Evolutionary conservation across 176 grass and related monocot genomes (phyloP).

Genomic region (maize (Zea mays)): Zm-B73-REFERENCE-NAM-5.0 NC_050097.1:198836001-198836500

Average conservation of each 20-base stretch:
- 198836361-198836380: background rate
- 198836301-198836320: background rate
- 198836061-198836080: too few relatives aligned
- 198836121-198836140: too few relatives aligned
- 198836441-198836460: background rate
- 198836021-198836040: too few relatives aligned
- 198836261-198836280: slow-evolving; percentile 7
- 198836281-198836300: background rate
- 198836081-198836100: too few relatives aligned
- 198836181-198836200: slow-evolving; percentile 91
- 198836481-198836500: background rate
- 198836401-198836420: background rate
- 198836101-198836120: too few relatives aligned
- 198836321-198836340: background rate
- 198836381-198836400: background rate
- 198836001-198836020: too few relatives aligned
- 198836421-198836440: background rate
- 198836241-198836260: background rate
- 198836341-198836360: background rate
- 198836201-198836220: background rate
- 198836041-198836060: too few relatives aligned
- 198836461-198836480: background rate
- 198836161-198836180: slow-evolving; percentile 77
- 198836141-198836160: slow-evolving; percentile 87
- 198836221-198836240: slow-evolving; percentile 20